Conservation (phyloP, 2,329 filamentous ascomycete genomes). For the Didymella arachidicola region DNA sequence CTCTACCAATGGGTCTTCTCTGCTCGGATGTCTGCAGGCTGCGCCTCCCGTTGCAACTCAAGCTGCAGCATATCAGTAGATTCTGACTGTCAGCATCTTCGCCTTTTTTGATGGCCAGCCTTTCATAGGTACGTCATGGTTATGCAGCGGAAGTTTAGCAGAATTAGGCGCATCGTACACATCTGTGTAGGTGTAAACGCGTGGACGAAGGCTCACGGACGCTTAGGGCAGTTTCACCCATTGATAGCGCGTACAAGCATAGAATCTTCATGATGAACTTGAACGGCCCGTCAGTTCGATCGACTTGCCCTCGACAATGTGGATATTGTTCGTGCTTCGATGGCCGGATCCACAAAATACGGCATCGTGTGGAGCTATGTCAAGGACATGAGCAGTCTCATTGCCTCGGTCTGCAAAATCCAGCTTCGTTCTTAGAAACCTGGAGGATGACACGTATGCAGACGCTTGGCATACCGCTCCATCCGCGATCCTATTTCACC, state of each 20-base stretch:
- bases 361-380: constrained; percentile 79
- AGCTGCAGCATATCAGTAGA: constrained; percentile 56
- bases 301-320: constrained; percentile 76
- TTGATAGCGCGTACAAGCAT: constrained; percentile 73
- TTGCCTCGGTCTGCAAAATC: constrained; percentile 70
- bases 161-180: background rate
- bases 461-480: constrained; percentile 76
- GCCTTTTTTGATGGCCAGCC: constrained; percentile 76
- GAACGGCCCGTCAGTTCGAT: constrained; percentile 77
- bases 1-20: constrained; percentile 38
- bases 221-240: constrained; percentile 68
- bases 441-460: constrained; percentile 75
- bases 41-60: constrained; percentile 69
- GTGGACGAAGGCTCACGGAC: constrained; percentile 10
- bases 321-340: constrained; percentile 85
- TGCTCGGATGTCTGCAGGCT: constrained; percentile 73
- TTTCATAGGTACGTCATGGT: constrained; percentile 67
- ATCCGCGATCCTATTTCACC: constrained; percentile 73
- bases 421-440: constrained; percentile 78
- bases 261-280: constrained; percentile 79
- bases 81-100: constrained; percentile 76
- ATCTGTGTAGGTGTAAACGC: background rate
- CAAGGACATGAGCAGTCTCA: constrained; percentile 79
- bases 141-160: background rate
- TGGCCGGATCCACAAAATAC: constrained; percentile 74